phyloP scores from a whole-genome alignment of 179 eudicot genomes.

The Heliamphora pulchella region DNA sequence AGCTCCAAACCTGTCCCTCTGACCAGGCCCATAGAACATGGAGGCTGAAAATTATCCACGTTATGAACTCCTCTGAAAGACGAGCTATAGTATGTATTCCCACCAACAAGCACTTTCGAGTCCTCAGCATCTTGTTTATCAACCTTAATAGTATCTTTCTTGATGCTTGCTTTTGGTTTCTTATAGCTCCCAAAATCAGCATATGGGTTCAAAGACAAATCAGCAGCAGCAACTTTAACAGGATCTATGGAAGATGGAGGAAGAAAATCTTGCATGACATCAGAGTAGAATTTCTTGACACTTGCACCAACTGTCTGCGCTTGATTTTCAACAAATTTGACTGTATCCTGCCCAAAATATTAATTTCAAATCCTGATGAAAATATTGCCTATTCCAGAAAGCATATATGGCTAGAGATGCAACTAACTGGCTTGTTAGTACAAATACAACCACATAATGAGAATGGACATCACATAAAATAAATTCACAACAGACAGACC shows the following conservation, averaged over 20 bases:
- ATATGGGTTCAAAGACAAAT: slow-evolving; percentile 29
- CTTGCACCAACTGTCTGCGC: slow-evolving; percentile 59
- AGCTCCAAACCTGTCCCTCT: slow-evolving; percentile 12
- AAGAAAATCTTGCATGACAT: slow-evolving; percentile 59
- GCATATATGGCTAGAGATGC: background rate
- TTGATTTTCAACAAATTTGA: slow-evolving; percentile 64
- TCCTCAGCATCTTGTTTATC: slow-evolving; percentile 22
- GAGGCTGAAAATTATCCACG: background rate
- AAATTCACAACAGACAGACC: background rate
- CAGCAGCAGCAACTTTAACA: slow-evolving; percentile 34
- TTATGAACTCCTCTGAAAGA: slow-evolving; percentile 10
- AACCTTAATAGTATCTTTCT: slow-evolving; percentile 20
- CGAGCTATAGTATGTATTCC: slow-evolving; percentile 11
- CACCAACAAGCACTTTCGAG: slow-evolving; percentile 16
- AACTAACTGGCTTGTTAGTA: background rate
- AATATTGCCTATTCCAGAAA: background rate
- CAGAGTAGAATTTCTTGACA: slow-evolving; percentile 75
- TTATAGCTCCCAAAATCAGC: slow-evolving; percentile 26
- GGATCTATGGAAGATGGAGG: slow-evolving; percentile 45
- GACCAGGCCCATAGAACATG: slow-evolving; percentile 2
- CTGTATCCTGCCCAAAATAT: slow-evolving; percentile 50
- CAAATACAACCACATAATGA: background rate
- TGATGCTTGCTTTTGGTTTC: slow-evolving; percentile 30
- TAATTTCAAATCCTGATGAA: background rate
- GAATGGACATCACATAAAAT: background rate